Evolutionary conservation across 805 yeast species (phyloP).

Genomic region (Barnettozyma botsteinii): DNA sequence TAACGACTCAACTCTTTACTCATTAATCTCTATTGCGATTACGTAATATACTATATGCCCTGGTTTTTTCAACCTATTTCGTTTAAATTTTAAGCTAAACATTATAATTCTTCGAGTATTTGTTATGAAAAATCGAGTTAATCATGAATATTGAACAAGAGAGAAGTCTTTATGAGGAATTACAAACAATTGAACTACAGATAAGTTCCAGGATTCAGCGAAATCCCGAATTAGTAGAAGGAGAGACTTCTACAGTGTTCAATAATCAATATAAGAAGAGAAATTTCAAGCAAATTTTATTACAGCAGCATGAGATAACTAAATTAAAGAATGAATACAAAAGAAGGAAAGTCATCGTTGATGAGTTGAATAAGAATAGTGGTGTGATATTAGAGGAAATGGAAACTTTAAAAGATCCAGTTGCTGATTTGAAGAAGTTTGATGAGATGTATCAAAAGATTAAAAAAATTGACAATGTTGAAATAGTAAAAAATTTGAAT

Average conservation of each 20-base stretch:
- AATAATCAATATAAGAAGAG: slow-evolving; percentile 33
- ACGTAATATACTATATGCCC: too few species aligned
- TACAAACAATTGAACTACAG: slow-evolving; percentile 67
- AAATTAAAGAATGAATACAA: slow-evolving; percentile 43
- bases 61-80: too few species aligned
- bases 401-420: slow-evolving; percentile 22
- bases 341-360: slow-evolving; percentile 21
- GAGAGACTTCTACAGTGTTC: slow-evolving; percentile 13
- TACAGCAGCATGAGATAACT: slow-evolving; percentile 66
- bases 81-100: too few species aligned
- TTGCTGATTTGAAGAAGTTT: slow-evolving; percentile 31
- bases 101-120: too few species aligned
- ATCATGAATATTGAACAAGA: slow-evolving; percentile 34
- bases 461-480: slow-evolving; percentile 13
- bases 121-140: too few species aligned
- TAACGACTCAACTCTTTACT: too few species aligned
- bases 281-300: slow-evolving; percentile 43
- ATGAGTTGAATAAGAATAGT: not conserved
- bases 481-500: slow-evolving; percentile 20
- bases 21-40: too few species aligned
- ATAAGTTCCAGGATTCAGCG: slow-evolving; percentile 53
- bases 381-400: not conserved
- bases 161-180: slow-evolving; percentile 47
- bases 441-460: slow-evolving; percentile 31
- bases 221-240: slow-evolving; percentile 46